Percentiles rank a stretch among this genome's conserved stretches.
Conservation (phyloP, 2,329 filamentous ascomycete genomes). For the Periglandula ipomoeae region DNA sequence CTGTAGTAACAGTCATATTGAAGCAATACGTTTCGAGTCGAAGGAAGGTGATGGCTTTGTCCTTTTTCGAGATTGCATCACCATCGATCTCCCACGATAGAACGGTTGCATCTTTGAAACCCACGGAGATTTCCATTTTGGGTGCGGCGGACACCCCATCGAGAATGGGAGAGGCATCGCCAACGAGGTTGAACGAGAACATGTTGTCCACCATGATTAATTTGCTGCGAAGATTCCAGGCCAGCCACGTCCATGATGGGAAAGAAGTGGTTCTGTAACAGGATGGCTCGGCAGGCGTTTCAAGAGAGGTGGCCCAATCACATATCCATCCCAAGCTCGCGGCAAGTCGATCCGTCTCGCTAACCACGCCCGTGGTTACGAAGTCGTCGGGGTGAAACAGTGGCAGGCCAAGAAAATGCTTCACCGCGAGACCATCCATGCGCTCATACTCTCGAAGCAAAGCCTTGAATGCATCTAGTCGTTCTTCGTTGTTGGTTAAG, state of each 20-base stretch:
- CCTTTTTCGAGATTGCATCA: slow-evolving; percentile 20
- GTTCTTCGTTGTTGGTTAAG: slow-evolving; percentile 18
- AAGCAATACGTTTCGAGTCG: slow-evolving; percentile 26
- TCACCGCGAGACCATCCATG: slow-evolving; percentile 17
- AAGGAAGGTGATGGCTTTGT: slow-evolving; percentile 20
- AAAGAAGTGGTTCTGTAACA: slow-evolving; percentile 15
- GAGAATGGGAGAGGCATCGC: slow-evolving; percentile 17
- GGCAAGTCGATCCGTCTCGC: slow-evolving; percentile 25
- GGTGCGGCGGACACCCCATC: slow-evolving; percentile 22
- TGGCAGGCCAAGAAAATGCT: slow-evolving; percentile 24
- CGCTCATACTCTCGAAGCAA: slow-evolving; percentile 20
- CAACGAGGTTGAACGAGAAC: slow-evolving; percentile 24
- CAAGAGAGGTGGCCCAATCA: slow-evolving; percentile 14
- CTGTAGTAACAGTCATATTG: slow-evolving; percentile 17
- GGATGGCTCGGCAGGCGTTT: slow-evolving; percentile 16
- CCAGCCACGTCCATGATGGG: slow-evolving; percentile 30
- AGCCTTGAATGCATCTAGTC: slow-evolving; percentile 25
- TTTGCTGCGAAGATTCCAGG: slow-evolving; percentile 22
- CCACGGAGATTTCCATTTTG: slow-evolving; percentile 24
- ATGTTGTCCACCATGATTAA: slow-evolving; percentile 1
- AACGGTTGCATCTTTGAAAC: slow-evolving; percentile 23
- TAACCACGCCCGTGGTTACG: slow-evolving; percentile 16
- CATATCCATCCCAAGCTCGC: slow-evolving; percentile 26
- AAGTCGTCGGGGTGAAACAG: slow-evolving; percentile 25
- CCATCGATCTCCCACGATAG: slow-evolving; percentile 27